Conservation (phyloP, 2,329 filamentous ascomycete genomes). For the Fusarium pininemorale region DNA sequence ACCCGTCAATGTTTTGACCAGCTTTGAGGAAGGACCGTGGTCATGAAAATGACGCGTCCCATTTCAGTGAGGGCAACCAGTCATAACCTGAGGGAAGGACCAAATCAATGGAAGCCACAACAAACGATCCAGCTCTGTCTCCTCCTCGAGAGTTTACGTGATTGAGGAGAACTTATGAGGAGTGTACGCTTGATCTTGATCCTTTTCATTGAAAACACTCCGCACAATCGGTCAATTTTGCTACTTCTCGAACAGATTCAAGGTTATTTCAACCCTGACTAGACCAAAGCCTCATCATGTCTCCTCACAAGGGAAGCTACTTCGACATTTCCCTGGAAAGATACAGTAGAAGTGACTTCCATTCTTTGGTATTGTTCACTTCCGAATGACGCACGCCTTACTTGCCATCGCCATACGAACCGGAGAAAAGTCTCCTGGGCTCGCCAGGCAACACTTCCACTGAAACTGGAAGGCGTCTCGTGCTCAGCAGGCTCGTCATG, state of each 20-base stretch:
- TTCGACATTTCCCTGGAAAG: fast-evolving
- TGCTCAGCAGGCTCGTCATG: not conserved
- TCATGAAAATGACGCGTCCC: not conserved
- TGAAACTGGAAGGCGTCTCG: not conserved
- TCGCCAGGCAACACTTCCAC: fast-evolving
- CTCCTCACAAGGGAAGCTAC: not conserved
- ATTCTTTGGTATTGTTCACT: not conserved
- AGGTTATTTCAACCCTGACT: fast-evolving
- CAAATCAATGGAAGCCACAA: not conserved
- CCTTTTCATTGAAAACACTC: not conserved
- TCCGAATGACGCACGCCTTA: fast-evolving
- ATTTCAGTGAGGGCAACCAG: not conserved
- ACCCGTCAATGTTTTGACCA: not conserved
- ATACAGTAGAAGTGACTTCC: not conserved
- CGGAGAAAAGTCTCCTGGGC: not conserved
- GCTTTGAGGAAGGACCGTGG: not conserved
- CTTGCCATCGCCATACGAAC: not conserved
- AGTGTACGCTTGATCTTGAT: not conserved
- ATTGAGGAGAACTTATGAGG: not conserved
- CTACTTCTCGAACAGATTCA: too few relatives aligned
- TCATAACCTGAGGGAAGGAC: fast-evolving
- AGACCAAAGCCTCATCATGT: fast-evolving
- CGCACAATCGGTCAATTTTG: fast-evolving
- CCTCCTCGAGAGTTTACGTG: fast-evolving
- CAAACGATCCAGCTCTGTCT: too few relatives aligned